Evolutionary conservation across 495 filamentous ascomycete species (phyloP).

Genomic region (Penicillium salamii): DNA sequence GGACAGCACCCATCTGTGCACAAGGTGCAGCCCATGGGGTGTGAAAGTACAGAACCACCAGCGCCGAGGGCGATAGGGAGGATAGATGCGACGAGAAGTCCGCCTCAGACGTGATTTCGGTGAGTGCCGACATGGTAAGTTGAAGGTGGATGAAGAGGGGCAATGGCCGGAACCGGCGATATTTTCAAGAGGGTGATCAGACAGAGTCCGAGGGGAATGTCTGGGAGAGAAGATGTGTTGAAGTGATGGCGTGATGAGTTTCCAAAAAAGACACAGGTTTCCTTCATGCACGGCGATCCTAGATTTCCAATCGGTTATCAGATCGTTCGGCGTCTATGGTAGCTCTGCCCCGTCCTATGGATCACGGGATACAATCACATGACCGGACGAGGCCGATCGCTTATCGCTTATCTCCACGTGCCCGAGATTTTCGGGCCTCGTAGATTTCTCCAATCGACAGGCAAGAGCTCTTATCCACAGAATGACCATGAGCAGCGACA

Average conservation of each 20-base stretch:
- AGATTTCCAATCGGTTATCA: slow-evolving; percentile 28
- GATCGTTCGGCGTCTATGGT: slow-evolving; percentile 15
- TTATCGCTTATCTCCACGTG: slow-evolving; percentile 20
- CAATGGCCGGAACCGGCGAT: not conserved
- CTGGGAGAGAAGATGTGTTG: not conserved
- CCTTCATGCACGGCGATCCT: slow-evolving; percentile 21
- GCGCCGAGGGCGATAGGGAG: slow-evolving; percentile 60
- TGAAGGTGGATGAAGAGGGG: slow-evolving; percentile 10
- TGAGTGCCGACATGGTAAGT: slow-evolving; percentile 68
- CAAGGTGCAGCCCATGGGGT: slow-evolving; percentile 97
- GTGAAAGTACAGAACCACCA: slow-evolving; percentile 87
- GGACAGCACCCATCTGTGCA: slow-evolving; percentile 85
- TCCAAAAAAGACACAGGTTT: not conserved
- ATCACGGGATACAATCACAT: not conserved
- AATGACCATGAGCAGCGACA: slow-evolving; percentile 19
- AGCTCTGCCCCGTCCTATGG: not conserved
- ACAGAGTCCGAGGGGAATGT: not conserved
- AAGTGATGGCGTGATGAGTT: slow-evolving; percentile 25
- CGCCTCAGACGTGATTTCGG: slow-evolving; percentile 65
- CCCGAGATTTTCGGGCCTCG: slow-evolving; percentile 1
- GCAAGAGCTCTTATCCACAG: not conserved
- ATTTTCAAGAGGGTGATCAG: not conserved
- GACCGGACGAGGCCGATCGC: not conserved
- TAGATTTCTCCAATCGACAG: not conserved
- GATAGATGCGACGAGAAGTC: slow-evolving; percentile 65